Percentiles rank a stretch among this genome's conserved stretches.
Evolutionary conservation across 768 basidiomycete species (phyloP).

Genomic region (Pulveroboletus sp.): DNA sequence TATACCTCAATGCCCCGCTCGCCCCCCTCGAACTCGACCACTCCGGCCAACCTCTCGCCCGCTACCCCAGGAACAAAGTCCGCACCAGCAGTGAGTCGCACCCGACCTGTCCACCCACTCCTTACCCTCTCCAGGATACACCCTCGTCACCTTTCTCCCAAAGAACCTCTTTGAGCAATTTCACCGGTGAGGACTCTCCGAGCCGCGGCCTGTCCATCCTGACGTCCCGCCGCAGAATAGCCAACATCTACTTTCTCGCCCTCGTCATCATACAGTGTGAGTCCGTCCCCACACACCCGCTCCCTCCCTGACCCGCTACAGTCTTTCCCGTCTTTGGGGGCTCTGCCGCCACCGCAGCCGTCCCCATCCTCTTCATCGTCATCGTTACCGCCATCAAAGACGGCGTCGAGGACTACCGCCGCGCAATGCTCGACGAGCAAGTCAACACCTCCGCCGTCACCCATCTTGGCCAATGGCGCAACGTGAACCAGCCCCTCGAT

Average conservation of each 20-base stretch:
- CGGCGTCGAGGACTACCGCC: constrained; percentile 93
- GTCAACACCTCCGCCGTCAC: constrained; percentile 95
- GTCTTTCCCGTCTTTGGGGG: constrained; percentile 92
- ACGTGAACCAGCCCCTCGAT: constrained; percentile 83
- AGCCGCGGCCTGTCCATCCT: no score
- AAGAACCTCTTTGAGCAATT: constrained; percentile 97
- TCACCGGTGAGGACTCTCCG: constrained; percentile 51
- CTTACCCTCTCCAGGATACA: constrained; percentile 63
- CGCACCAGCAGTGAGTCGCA: constrained; percentile 77
- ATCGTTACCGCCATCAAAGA: constrained; percentile 92
- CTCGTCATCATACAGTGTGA: constrained; percentile 78
- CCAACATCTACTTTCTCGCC: constrained; percentile 88
- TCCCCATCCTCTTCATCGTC: constrained; percentile 86
- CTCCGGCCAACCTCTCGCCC: constrained; percentile 69
- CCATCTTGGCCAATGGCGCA: constrained; percentile 83
- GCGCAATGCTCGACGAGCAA: constrained; percentile 80
- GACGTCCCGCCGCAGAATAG: constrained; percentile 47
- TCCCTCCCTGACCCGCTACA: constrained; percentile 28
- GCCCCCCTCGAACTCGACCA: constrained; percentile 61
- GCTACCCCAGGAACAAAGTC: constrained; percentile 92
- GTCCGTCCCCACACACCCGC: constrained; percentile 15
- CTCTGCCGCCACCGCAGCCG: constrained; percentile 71
- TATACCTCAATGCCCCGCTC: constrained; percentile 77
- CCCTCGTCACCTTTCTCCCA: constrained; percentile 83
- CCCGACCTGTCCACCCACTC: background rate